These are phyloP conservation scores for Pyrenophora tritici-repentis DNA, from an alignment of 2,329 filamentous ascomycete genomes.

Conservation along the genomic window DNA sequence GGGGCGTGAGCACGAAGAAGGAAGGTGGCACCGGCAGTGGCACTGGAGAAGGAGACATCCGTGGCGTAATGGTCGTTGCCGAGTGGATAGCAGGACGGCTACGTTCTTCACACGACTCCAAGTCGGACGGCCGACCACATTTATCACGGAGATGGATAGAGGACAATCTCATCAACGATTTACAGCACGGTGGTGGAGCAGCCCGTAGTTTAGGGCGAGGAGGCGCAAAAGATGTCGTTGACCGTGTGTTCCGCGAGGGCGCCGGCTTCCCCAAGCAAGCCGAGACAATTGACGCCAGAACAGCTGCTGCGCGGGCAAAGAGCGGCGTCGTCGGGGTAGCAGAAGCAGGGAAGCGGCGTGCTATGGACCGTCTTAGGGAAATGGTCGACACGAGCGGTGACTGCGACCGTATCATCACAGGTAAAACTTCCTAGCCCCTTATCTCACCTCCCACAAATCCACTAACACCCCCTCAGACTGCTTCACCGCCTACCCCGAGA, in stretches of 20 bases:
- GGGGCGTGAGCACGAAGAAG: slow-evolving; percentile 76
- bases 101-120: slow-evolving; percentile 50
- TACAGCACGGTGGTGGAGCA: slow-evolving; percentile 72
- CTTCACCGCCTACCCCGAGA: slow-evolving; percentile 82
- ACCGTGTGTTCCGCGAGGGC: slow-evolving; percentile 77
- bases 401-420: slow-evolving; percentile 74
- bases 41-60: slow-evolving; percentile 73
- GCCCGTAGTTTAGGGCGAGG: slow-evolving; percentile 74
- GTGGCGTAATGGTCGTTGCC: slow-evolving; percentile 82
- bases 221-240: slow-evolving; percentile 73
- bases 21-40: slow-evolving; percentile 64
- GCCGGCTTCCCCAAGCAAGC: slow-evolving; percentile 73
- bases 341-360: slow-evolving; percentile 72
- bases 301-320: slow-evolving; percentile 59
- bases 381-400: slow-evolving; percentile 82
- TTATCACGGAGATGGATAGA: slow-evolving; percentile 80
- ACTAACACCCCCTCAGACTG: slow-evolving; percentile 60
- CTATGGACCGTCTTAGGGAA: slow-evolving; percentile 72
- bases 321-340: slow-evolving; percentile 65
- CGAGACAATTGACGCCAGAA: slow-evolving; percentile 53
- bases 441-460: not conserved
- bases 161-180: slow-evolving; percentile 68
- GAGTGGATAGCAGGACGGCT: slow-evolving; percentile 83
- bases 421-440: slow-evolving; percentile 25
- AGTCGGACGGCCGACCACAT: slow-evolving; percentile 49